These are phyloP conservation scores for Aspergillus ibericus DNA, from an alignment of 2,329 filamentous ascomycete genomes.

Conservation along the genomic window DNA sequence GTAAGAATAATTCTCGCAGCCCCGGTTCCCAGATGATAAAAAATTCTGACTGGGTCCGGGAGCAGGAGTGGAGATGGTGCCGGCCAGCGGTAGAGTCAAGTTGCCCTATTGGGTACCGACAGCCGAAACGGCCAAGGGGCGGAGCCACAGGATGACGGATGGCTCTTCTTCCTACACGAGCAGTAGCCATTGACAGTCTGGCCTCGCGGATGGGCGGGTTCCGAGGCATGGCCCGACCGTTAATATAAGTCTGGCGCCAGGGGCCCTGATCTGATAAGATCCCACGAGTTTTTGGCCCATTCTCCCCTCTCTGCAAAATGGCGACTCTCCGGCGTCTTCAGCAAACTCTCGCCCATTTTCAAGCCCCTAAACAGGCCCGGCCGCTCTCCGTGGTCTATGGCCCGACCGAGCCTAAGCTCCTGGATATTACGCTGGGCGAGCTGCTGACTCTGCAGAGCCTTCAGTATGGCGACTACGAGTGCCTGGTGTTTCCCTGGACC, in stretches of 20 bases:
- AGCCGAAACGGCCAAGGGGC: neutral
- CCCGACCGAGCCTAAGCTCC: slow-evolving; percentile 65
- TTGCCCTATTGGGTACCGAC: neutral
- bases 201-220: neutral
- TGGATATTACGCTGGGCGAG: slow-evolving; percentile 71
- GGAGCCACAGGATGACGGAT: neutral
- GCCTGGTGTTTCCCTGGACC: slow-evolving; percentile 73
- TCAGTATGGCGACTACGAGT: slow-evolving; percentile 65
- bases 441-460: slow-evolving; percentile 70
- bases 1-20: neutral
- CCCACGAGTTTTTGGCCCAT: neutral
- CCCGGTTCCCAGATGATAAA: neutral
- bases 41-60: neutral
- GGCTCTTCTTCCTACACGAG: neutral
- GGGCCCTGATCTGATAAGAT: slow-evolving; percentile 7
- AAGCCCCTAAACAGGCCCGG: slow-evolving; percentile 16
- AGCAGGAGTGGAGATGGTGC: neutral
- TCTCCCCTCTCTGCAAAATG: slow-evolving; percentile 17
- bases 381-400: slow-evolving; percentile 64
- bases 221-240: neutral
- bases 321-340: slow-evolving; percentile 31
- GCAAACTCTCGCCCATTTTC: slow-evolving; percentile 32
- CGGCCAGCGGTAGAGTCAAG: neutral
- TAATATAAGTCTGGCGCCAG: neutral
- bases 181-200: neutral